These are phyloP conservation scores for Boeremia exigua DNA, from an alignment of 2,329 filamentous ascomycete species.

Conservation along the genomic window DNA sequence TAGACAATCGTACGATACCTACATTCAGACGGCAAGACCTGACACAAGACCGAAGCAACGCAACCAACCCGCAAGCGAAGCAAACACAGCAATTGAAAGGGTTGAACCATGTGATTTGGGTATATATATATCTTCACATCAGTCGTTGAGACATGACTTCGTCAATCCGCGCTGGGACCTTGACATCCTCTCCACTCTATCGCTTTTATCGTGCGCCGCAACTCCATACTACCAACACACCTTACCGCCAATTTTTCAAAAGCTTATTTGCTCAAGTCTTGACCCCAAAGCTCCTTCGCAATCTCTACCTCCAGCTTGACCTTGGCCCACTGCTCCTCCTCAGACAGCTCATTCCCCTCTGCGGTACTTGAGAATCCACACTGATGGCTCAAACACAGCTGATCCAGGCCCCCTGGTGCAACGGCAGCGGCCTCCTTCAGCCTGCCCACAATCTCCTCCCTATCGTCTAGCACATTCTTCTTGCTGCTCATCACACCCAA, in stretches of 20 bases:
- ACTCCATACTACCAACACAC: background rate
- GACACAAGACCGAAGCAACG: too few species aligned
- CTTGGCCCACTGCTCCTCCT: slow-evolving; percentile 66
- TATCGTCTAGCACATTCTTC: slow-evolving; percentile 63
- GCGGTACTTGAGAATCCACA: slow-evolving; percentile 64
- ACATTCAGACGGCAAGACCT: too few species aligned
- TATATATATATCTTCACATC: slow-evolving; percentile 13
- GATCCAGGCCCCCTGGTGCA: slow-evolving; percentile 60
- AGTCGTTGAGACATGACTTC: slow-evolving; percentile 19
- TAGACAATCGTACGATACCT: too few species aligned
- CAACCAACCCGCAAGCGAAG: too few species aligned
- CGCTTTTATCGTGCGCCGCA: background rate
- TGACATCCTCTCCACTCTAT: background rate
- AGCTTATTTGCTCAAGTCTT: slow-evolving; percentile 48
- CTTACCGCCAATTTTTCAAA: background rate
- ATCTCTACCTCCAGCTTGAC: slow-evolving; percentile 62
- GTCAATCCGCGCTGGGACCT: background rate
- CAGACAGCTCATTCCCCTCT: slow-evolving; percentile 62
- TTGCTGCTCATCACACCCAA: slow-evolving; percentile 63
- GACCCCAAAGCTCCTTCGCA: slow-evolving; percentile 63
- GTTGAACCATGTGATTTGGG: slow-evolving; percentile 15
- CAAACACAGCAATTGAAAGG: background rate
- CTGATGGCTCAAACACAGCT: slow-evolving; percentile 64
- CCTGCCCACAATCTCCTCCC: slow-evolving; percentile 48
- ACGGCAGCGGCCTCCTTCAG: slow-evolving; percentile 49